Conservation (phyloP, 1,284 basidiomycete genomes). For the Boletus smithii region DNA sequence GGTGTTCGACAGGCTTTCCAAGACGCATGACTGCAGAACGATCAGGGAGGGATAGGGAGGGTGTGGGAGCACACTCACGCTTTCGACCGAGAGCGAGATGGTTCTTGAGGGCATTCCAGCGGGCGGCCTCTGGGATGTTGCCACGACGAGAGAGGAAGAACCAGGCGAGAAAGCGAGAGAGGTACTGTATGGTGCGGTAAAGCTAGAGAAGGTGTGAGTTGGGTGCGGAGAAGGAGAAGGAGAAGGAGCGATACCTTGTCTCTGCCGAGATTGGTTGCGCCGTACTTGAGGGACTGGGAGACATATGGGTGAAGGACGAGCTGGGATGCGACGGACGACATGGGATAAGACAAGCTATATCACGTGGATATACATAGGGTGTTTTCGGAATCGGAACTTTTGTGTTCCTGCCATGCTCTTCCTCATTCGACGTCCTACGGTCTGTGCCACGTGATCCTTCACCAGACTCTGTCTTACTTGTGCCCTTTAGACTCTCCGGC, state of each 20-base stretch:
- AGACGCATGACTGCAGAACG: conserved; percentile 75
- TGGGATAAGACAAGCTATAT: no score
- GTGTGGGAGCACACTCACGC: conserved; percentile 46
- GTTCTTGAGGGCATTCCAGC: conserved; percentile 78
- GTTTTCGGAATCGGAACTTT: not conserved
- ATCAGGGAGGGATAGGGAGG: not conserved
- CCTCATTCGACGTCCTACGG: conserved; percentile 7
- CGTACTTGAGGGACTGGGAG: conserved; percentile 73
- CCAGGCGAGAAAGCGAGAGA: conserved; percentile 90
- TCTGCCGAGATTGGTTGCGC: conserved; percentile 78
- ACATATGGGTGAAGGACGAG: conserved; percentile 81
- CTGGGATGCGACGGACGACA: conserved; percentile 69
- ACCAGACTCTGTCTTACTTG: no score
- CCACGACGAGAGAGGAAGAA: conserved; percentile 64
- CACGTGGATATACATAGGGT: conserved; percentile 25
- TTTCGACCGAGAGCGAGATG: conserved; percentile 79
- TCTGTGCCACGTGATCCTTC: no score
- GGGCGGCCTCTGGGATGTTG: conserved; percentile 59
- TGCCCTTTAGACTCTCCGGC: no score
- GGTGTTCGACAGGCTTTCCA: conserved; percentile 92
- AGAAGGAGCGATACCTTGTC: conserved; percentile 72
- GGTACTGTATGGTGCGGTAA: conserved; percentile 91
- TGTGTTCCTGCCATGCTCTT: not conserved
- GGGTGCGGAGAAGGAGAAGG: not conserved
- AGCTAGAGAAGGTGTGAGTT: conserved; percentile 46